Conservation (phyloP, 2,329 filamentous ascomycete genomes). For the Epichloe gansuensis region DNA sequence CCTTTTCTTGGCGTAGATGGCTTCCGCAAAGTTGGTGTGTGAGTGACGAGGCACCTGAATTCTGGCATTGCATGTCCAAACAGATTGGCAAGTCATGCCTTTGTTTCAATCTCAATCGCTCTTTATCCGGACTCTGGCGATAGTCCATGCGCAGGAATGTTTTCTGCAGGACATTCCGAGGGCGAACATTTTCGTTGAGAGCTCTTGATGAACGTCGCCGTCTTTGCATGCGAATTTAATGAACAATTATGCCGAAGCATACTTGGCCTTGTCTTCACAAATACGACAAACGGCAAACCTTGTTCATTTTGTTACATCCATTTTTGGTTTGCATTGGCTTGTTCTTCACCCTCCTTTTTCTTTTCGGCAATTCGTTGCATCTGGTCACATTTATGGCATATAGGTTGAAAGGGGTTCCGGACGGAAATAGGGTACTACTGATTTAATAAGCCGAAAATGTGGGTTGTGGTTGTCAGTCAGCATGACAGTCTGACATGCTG, state of each 20-base stretch:
- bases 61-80: neutral
- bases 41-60: neutral
- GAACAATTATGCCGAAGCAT: neutral
- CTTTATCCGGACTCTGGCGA: neutral
- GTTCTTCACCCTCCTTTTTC: too few species aligned
- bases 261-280: neutral
- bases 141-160: neutral
- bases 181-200: neutral
- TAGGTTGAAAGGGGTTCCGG: neutral
- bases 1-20: conserved; percentile 29
- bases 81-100: neutral
- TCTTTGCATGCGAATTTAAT: neutral
- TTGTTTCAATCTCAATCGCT: neutral
- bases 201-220: neutral
- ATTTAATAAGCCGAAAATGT: neutral
- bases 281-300: neutral
- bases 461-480: neutral
- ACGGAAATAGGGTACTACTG: neutral
- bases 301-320: neutral
- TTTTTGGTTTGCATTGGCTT: too few species aligned
- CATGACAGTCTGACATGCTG: neutral
- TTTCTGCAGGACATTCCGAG: neutral
- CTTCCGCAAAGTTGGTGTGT: conserved; percentile 17
- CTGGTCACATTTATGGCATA: neutral
- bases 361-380: neutral